Evolutionary conservation across 306 rosid genomes (phyloP).

Genomic region (Vigna reflexopilosa): DNA sequence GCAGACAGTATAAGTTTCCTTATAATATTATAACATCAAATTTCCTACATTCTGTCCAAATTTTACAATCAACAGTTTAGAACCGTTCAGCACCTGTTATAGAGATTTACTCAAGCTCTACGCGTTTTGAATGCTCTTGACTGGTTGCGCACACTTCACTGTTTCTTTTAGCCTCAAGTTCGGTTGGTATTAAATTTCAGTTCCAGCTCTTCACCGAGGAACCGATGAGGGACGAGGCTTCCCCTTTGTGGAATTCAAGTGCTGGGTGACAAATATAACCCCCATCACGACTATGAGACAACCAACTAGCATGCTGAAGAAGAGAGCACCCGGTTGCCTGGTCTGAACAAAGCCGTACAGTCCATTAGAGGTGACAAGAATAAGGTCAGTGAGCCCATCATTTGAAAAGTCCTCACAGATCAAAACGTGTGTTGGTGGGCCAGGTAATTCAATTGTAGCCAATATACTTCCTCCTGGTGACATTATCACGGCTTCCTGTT

Average conservation of each 20-base stretch:
- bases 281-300: slow-evolving; percentile 94
- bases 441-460: slow-evolving; percentile 82
- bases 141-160: slow-evolving; percentile 21
- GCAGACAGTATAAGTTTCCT: slow-evolving; percentile 15
- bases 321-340: slow-evolving; percentile 96
- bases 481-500: slow-evolving; percentile 88
- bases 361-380: slow-evolving; percentile 84
- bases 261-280: slow-evolving; percentile 86
- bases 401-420: slow-evolving; percentile 89
- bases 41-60: slow-evolving; percentile 39
- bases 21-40: slow-evolving; percentile 38
- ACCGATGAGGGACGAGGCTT: slow-evolving; percentile 81
- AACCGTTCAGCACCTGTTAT: not conserved
- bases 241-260: slow-evolving; percentile 81
- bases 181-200: slow-evolving; percentile 14
- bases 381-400: slow-evolving; percentile 91
- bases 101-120: slow-evolving; percentile 36
- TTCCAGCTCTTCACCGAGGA: slow-evolving; percentile 53
- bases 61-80: slow-evolving; percentile 35
- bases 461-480: slow-evolving; percentile 87
- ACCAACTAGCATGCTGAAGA: slow-evolving; percentile 94
- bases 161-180: slow-evolving; percentile 31
- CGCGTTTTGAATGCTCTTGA: slow-evolving; percentile 23
- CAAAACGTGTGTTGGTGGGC: slow-evolving; percentile 81
- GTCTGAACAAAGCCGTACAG: slow-evolving; percentile 95